Evolutionary conservation across 1,139 yeast species (phyloP).

Genomic region (Williopsis jadinii): DNA sequence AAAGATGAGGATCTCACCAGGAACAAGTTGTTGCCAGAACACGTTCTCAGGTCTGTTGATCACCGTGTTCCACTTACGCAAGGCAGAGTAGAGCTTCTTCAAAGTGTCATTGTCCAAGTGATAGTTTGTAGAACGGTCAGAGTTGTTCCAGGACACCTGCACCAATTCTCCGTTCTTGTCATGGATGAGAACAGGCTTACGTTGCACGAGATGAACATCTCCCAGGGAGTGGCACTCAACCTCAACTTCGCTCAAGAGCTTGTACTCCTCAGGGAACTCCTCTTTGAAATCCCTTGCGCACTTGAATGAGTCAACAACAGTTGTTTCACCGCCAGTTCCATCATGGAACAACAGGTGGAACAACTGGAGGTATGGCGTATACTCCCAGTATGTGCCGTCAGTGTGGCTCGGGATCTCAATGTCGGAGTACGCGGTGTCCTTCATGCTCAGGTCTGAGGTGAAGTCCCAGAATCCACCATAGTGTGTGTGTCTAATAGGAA

Average conservation of each 20-base stretch:
- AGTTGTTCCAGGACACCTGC: slow-evolving; percentile 73
- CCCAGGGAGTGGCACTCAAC: slow-evolving; percentile 79
- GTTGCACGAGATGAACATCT: slow-evolving; percentile 60
- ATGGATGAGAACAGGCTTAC: slow-evolving; percentile 56
- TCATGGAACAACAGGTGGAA: slow-evolving; percentile 56
- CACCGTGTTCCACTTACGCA: slow-evolving; percentile 49
- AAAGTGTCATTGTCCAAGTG: slow-evolving; percentile 49
- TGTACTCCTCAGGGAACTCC: slow-evolving; percentile 47
- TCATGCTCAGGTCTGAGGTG: slow-evolving; percentile 63
- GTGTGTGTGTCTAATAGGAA: slow-evolving; percentile 66
- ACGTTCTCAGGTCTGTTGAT: slow-evolving; percentile 48
- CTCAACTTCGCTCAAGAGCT: slow-evolving; percentile 43
- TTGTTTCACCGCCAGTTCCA: slow-evolving; percentile 70
- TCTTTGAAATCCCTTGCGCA: slow-evolving; percentile 48
- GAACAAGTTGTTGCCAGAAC: slow-evolving; percentile 49
- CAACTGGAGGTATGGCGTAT: slow-evolving; percentile 68
- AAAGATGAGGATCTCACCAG: slow-evolving; percentile 65
- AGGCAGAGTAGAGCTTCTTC: slow-evolving; percentile 52
- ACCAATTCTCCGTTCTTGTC: slow-evolving; percentile 45
- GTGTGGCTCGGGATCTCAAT: slow-evolving; percentile 63
- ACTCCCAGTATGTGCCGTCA: slow-evolving; percentile 76
- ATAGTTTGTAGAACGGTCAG: slow-evolving; percentile 65
- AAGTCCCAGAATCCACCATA: slow-evolving; percentile 83
- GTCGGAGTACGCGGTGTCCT: slow-evolving; percentile 72
- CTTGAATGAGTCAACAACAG: slow-evolving; percentile 62